A percentile compares a stretch with the other conserved stretches of the same genome.
phyloP scores from a whole-genome alignment of 1,139 yeast species.

The Saccharomycopsis hybrid region DNA sequence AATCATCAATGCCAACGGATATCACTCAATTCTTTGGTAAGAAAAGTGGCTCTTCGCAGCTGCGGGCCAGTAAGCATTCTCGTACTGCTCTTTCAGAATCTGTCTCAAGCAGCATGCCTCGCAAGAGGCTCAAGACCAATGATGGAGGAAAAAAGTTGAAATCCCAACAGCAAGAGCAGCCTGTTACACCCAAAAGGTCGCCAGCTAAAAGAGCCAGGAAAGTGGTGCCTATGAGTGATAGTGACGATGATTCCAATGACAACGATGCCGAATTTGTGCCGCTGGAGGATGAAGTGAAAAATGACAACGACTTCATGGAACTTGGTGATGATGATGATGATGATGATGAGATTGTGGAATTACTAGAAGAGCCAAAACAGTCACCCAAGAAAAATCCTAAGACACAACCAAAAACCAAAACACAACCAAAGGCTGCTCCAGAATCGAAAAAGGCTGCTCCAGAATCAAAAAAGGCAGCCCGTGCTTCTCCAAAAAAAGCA shows the following conservation, averaged over 20 bases:
- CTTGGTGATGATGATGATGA: not conserved
- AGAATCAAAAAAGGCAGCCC: constrained; percentile 17
- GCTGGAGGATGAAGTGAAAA: not conserved
- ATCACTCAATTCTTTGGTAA: constrained; percentile 4
- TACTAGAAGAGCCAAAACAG: constrained; percentile 2
- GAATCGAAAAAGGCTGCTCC: too few relatives aligned
- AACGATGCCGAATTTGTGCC: not conserved
- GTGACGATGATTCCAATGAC: too few relatives aligned
- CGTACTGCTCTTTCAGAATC: too few relatives aligned
- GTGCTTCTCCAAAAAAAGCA: constrained; percentile 17
- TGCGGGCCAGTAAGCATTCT: too few relatives aligned
- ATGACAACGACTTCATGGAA: not conserved
- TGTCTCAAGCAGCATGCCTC: too few relatives aligned
- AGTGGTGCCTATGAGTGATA: not conserved
- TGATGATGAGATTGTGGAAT: not conserved
- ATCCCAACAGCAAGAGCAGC: not conserved
- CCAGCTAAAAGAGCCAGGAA: not conserved
- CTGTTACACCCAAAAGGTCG: not conserved
- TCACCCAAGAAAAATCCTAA: constrained; percentile 7
- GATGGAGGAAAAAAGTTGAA: not conserved
- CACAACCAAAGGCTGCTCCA: constrained; percentile 24
- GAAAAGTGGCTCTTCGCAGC: not conserved
- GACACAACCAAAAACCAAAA: constrained; percentile 5
- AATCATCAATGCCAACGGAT: constrained; percentile 3
- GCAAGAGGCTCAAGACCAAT: not conserved